Evolutionary conservation across 2,329 filamentous ascomycete genomes (phyloP).

Genomic region (Botrytis aclada): DNA sequence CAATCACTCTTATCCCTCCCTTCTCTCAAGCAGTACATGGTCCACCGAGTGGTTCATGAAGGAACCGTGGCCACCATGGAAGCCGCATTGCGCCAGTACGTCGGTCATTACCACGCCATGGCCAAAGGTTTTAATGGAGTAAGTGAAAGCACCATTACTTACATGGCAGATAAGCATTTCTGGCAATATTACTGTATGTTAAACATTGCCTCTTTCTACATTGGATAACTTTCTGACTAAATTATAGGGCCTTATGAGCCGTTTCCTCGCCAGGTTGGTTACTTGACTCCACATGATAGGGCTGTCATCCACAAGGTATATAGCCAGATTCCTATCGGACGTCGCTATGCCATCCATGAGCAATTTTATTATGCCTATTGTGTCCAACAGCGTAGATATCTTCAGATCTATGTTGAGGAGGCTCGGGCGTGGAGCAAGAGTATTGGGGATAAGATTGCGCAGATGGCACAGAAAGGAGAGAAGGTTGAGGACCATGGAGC

Average conservation of each 20-base stretch:
- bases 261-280: not conserved
- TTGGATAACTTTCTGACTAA: not conserved
- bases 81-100: not conserved
- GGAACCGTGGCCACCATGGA: not conserved
- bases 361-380: not conserved
- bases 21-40: not conserved
- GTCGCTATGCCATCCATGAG: not conserved
- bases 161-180: not conserved
- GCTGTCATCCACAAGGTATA: not conserved
- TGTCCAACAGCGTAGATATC: not conserved
- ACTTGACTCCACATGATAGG: not conserved
- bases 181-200: constrained; percentile 1
- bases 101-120: not conserved
- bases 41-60: not conserved
- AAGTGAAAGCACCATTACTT: not conserved
- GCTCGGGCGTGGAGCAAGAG: not conserved
- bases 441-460: not conserved
- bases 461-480: not conserved
- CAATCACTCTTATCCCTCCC: not conserved
- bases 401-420: not conserved
- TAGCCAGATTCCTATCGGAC: not conserved
- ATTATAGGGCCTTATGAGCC: not conserved
- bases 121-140: not conserved
- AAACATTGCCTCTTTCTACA: not conserved
- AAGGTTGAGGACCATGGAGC: not conserved